Evolutionary conservation across 257 asterid genomes (phyloP), one percentile per base, ranked within the genome.

Genomic region (Galeopsis tetrahit): DNA sequence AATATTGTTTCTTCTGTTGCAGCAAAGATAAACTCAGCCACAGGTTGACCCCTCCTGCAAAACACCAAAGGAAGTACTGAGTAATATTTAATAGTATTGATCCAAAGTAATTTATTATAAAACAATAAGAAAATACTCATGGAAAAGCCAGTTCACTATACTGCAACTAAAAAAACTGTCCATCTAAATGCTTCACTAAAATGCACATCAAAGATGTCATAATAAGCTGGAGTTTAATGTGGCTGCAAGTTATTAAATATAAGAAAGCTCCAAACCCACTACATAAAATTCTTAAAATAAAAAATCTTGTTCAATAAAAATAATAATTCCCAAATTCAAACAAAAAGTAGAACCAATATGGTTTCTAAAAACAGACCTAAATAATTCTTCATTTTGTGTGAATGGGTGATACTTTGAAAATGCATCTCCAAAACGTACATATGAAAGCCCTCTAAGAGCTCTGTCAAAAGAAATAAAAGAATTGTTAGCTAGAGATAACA

Each of bases 11-110:
- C 99, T 80, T 95, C 98, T 0, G 98, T 85, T 44, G 97, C 97
- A 51, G 95, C 87, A 87, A 95, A 95, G 77, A 95, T 79, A 82
- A 92, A 92, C 85, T 95, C 99, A 39, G 85, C 84, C 83, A 95
- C 96, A 69, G 97, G 99, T 76, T 95, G 97, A 52, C 96, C 98
- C 83, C 84, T 90, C 96, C 99, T 95, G 78, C 86, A 87, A 69
- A 67, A 75, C 78, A 81, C 70, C 81, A 44, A 48, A 3, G 43
- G 49, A 51, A 14, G 11, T 57, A 62, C 13, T 56, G n/a, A 31
- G 10, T 8, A 75, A 35, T 51, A 63, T 51, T 52, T 52, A 49
- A 11, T 10, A 56, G 46, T 14, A 51, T 8, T 14, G 31, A 32
- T 38, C 58, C 60, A 57, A 42, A 7, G 4, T 42, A 46, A 7